Evolutionary conservation across 768 basidiomycete genomes (phyloP), one percentile per base, ranked within the genome.

Genomic region (Chiua virens): DNA sequence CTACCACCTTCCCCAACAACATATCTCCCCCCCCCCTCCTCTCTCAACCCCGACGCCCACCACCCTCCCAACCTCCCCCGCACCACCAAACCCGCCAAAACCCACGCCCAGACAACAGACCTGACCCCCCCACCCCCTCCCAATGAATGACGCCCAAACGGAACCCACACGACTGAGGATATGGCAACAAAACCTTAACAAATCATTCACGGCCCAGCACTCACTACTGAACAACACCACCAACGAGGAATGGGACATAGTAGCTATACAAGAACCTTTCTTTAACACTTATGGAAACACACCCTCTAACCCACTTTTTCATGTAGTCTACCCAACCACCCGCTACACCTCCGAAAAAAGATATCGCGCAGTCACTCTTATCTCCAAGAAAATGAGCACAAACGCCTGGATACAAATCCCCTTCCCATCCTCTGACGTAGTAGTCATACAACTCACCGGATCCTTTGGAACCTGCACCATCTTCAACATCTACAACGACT

Each of bases 231-330:
- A 43, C 18, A 21, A 9, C 7, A 5, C 18, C 1, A 4, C 53
- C 15, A 18, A 23, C 6, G 17, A 45, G 1, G 22, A 66, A 6
- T 68, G 53, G 40, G 69, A 77, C 53, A 60, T 78, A 0, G 32
- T 74, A 0, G 50, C 61, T 1, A 15, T 77, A 10, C 75, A 78
- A 56, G 76, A 77, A 64, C 75, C 73, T 2, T 60, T 67, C 50
- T 52, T 71, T 3, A 65, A 70, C 52, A 39, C 32, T 32, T 39
- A 59, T 2, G 36, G 50, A 0, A 43, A 58, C 15, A 63, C 66
- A 5, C 46, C 47, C 0, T 49, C 55, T 10, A 51, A 20, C 5
- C n/a, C 20, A 1, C 4, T 54, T 8, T 70, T 57, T 59, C 20
- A 22, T 0, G 47, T 43, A 3, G 41, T 67, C 1, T 70, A 68